Percentiles rank a stretch among this genome's conserved stretches.
phyloP scores from a whole-genome alignment of 257 asterid genomes.

The Nicotiana otophora region DNA sequence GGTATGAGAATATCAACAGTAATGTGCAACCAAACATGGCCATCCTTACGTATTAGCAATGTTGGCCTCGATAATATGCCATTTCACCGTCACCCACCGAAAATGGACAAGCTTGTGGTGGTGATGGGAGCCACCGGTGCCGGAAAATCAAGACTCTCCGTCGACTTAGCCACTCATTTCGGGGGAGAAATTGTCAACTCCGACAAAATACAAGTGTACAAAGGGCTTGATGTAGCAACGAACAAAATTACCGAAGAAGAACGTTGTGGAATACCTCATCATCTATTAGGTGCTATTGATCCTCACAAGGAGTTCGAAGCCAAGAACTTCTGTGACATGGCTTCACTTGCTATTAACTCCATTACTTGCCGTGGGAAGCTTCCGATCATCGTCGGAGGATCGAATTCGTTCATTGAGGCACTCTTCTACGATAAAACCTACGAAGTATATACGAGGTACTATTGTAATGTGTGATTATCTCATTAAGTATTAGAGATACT shows the following conservation, averaged over 20 bases:
- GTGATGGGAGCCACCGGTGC: conserved; percentile 22
- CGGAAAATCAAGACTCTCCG: conserved; percentile 23
- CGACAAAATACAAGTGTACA: conserved; percentile 18
- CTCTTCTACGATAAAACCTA: not conserved
- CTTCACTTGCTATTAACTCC: not conserved
- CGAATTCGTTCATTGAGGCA: conserved; percentile 15
- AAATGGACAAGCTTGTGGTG: conserved; percentile 15
- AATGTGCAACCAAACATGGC: not conserved
- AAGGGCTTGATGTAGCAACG: conserved; percentile 16
- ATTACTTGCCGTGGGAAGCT: conserved; percentile 7
- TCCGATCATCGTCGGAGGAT: conserved; percentile 22
- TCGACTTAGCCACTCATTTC: conserved; percentile 21
- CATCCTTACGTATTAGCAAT: not conserved
- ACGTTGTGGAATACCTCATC: conserved; percentile 10
- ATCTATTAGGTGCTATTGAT: conserved; percentile 17
- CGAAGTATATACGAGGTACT: not conserved
- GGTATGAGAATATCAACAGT: not conserved
- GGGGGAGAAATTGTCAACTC: conserved; percentile 16
- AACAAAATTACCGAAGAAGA: conserved; percentile 17
- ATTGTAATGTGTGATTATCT: not conserved
- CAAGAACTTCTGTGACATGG: not conserved
- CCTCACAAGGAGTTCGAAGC: conserved; percentile 12
- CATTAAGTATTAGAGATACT: not conserved
- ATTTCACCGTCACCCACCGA: not conserved
- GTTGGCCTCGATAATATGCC: too few species aligned